phyloP scores from a whole-genome alignment of 768 basidiomycete species.

The Hydnomerulius pinastri region DNA sequence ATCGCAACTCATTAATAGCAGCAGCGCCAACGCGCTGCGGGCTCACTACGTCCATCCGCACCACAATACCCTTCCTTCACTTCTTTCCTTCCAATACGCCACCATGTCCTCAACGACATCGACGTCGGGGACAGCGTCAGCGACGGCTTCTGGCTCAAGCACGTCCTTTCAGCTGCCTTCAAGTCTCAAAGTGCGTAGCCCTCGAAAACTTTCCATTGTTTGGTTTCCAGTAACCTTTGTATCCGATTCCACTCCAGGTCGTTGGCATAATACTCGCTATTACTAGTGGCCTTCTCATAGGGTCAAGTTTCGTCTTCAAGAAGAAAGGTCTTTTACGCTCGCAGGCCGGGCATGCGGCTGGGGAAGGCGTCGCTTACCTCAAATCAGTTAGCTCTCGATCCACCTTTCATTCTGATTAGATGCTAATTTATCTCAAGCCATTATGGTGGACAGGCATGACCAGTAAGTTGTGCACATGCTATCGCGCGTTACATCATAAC shows the following conservation, averaged over 20 bases:
- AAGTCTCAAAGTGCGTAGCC: constrained; percentile 53
- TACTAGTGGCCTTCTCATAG: constrained; percentile 84
- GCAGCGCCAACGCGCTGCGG: constrained; percentile 5
- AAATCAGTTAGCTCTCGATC: constrained; percentile 69
- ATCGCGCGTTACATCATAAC: too few relatives aligned
- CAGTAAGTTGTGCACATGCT: constrained; percentile 47
- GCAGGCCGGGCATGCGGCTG: constrained; percentile 76
- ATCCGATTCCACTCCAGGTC: constrained; percentile 42
- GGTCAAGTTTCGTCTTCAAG: constrained; percentile 94
- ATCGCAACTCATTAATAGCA: constrained; percentile 16
- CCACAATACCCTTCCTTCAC: constrained; percentile 1
- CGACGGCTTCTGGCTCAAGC: constrained; percentile 39
- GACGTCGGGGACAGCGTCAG: constrained; percentile 31
- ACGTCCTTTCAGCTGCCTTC: constrained; percentile 37
- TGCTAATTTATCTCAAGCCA: constrained; percentile 42
- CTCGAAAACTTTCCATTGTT: not conserved
- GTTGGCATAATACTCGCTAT: constrained; percentile 80
- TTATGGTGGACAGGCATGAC: constrained; percentile 97
- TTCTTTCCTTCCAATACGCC: constrained; percentile 1
- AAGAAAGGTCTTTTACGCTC: constrained; percentile 88
- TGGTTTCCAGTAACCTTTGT: constrained; percentile 2
- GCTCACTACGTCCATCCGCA: constrained; percentile 8
- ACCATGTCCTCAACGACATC: constrained; percentile 33
- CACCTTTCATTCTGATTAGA: constrained; percentile 3
- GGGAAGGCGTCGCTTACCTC: constrained; percentile 92